Conservation (phyloP, 257 asterid species). For the Craterostigma plantagineum region DNA sequence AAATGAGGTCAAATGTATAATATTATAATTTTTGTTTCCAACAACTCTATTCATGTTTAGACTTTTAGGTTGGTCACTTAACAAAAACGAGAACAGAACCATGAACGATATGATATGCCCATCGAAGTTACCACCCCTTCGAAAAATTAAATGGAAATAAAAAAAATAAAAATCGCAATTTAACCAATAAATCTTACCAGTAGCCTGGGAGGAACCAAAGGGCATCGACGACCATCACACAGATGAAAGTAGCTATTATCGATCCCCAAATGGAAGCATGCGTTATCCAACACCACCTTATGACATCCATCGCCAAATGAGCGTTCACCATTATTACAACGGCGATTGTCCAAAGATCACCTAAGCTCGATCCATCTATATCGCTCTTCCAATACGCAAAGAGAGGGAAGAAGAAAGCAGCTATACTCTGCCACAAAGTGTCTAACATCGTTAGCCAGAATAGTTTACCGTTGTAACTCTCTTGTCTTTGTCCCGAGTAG, state of each 20-base stretch:
- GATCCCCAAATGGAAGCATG: slow-evolving; percentile 75
- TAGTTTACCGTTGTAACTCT: slow-evolving; percentile 33
- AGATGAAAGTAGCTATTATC: slow-evolving; percentile 38
- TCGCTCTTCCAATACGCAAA: slow-evolving; percentile 47
- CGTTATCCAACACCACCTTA: slow-evolving; percentile 55
- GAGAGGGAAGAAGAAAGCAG: slow-evolving; percentile 37
- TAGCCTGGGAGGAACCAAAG: slow-evolving; percentile 44
- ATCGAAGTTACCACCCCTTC: too few relatives aligned
- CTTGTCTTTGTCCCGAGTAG: slow-evolving; percentile 60
- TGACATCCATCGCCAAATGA: slow-evolving; percentile 58
- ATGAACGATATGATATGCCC: too few relatives aligned
- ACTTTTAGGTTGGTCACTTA: too few relatives aligned
- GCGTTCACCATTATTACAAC: slow-evolving; percentile 51
- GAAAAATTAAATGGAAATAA: too few relatives aligned
- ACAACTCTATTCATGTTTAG: too few relatives aligned
- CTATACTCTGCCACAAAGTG: slow-evolving; percentile 64
- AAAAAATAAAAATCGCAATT: background rate
- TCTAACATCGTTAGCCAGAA: slow-evolving; percentile 53
- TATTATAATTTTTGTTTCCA: too few relatives aligned
- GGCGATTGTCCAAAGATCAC: slow-evolving; percentile 65
- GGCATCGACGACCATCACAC: slow-evolving; percentile 38
- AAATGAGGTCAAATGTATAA: too few relatives aligned
- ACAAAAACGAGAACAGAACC: too few relatives aligned
- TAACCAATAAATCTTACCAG: slow-evolving; percentile 24
- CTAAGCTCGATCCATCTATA: slow-evolving; percentile 45